Evolutionary conservation across 2,329 filamentous ascomycete species (phyloP).

Genomic region (Botrytis tulipae): DNA sequence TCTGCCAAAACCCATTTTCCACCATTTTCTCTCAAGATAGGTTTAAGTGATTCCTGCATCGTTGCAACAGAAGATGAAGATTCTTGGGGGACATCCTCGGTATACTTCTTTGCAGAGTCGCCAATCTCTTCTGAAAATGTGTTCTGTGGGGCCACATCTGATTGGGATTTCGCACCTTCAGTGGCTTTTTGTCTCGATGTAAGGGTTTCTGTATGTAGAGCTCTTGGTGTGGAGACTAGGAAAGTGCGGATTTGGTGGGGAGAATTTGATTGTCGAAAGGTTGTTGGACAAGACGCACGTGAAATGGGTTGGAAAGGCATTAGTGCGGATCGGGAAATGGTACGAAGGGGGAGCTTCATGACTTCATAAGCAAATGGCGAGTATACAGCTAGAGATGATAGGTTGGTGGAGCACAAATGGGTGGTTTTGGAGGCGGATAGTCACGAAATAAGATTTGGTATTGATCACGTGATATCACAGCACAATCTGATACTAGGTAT

Average conservation of each 20-base stretch:
- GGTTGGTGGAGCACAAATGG: neutral
- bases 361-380: no score
- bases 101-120: neutral
- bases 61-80: no score
- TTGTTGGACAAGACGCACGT: neutral
- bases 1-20: constrained; percentile 51
- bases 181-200: neutral
- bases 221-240: neutral
- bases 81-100: neutral
- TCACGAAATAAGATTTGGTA: neutral
- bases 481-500: neutral
- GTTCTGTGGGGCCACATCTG: neutral
- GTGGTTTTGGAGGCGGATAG: neutral
- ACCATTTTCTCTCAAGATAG: constrained; percentile 20
- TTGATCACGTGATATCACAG: neutral
- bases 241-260: neutral
- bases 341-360: neutral
- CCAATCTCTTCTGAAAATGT: neutral
- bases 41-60: neutral
- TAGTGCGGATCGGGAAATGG: rapidly evolving
- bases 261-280: neutral
- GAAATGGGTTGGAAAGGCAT: neutral
- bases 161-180: neutral
- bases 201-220: no score
- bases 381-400: neutral